A percentile compares a stretch with the other conserved stretches of the same genome.
Evolutionary conservation across 495 filamentous ascomycete species (phyloP).

Genomic region (Xylaria curta): DNA sequence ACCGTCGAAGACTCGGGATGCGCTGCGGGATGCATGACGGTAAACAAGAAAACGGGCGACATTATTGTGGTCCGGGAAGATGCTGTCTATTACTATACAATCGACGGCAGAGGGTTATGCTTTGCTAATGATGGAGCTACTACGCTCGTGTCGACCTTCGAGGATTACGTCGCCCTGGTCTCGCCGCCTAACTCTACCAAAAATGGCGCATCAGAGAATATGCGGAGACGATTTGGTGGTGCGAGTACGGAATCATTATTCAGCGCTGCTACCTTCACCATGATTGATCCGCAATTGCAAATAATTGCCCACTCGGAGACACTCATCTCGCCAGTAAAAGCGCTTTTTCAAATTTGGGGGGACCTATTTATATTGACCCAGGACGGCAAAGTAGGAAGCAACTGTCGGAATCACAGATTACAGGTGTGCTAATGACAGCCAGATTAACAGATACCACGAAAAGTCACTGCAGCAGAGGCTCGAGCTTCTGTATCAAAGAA

Average conservation of each 20-base stretch:
- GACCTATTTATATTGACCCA: constrained; percentile 86
- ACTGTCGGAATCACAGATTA: constrained; percentile 21
- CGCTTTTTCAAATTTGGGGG: constrained; percentile 86
- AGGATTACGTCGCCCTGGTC: constrained; percentile 86
- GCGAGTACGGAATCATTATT: constrained; percentile 74
- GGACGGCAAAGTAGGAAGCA: constrained; percentile 78
- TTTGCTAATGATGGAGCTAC: constrained; percentile 92
- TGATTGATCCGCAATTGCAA: constrained; percentile 88
- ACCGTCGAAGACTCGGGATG: constrained; percentile 89
- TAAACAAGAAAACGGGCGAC: constrained; percentile 78
- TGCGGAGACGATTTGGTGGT: constrained; percentile 68
- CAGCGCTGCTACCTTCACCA: constrained; percentile 81
- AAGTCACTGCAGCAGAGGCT: constrained; percentile 89
- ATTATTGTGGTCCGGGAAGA: constrained; percentile 91
- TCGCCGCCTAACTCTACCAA: constrained; percentile 69
- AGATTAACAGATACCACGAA: constrained; percentile 91
- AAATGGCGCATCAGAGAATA: constrained; percentile 57
- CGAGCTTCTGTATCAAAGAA: constrained; percentile 92
- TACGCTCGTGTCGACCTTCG: constrained; percentile 77
- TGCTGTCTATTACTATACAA: constrained; percentile 90
- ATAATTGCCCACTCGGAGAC: constrained; percentile 90
- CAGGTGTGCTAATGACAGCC: constrained; percentile 24
- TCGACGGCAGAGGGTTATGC: constrained; percentile 82
- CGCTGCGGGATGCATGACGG: constrained; percentile 89
- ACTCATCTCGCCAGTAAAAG: constrained; percentile 76